Base-by-base conservation (phyloP, 2,329 filamentous ascomycete species). In the Alternaria alternata region DNA sequence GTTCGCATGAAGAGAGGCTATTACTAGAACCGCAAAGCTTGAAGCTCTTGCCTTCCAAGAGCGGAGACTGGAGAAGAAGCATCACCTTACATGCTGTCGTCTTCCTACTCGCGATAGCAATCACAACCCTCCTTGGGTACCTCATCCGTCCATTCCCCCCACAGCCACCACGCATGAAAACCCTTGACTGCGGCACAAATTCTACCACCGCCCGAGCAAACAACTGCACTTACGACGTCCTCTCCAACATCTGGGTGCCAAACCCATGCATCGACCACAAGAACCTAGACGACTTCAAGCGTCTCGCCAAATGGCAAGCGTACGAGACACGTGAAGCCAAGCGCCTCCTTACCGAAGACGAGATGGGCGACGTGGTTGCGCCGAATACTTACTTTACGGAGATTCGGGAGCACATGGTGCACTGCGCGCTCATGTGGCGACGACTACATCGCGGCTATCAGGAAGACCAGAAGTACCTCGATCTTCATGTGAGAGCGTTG, bases 391-490 rank as follows among this genome's bases (percentile, higher is more conserved):
- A 58, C 42, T 53, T 58, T 14, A 58, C 48, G 6, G 42, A 48
- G 14, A 54, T 58, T 12, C 38, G 55, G 18, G 55, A 58, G 49
- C 55, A 58, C 12, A 58, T 58, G 55, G 55, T 58, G 32, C 48
- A 58, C 32, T 58, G 55, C 34, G 55, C 55, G 32, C 48, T 51
- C 48, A 51, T 51, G 48, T 51, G 48, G 48, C 48, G 54, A 7
- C 46, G 54, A 20, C 54, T 57, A 28, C 47, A 57, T 26, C 49
- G 47, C 14, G 54, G 54, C 6, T 57, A 43, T 28, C 36, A 52
- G 30, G 54, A 57, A 39, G 38, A 41, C 4, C 38, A 41, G 18
- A 41, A 14, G 38, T 41, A 41, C 11, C 38, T 41, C 5, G 38
- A 41, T 12, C 38, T 41, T 2, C 38, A 41, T 14, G 38, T 41